These are phyloP conservation scores for Trichoderma afroharzianum DNA, from an alignment of 2,329 filamentous ascomycete genomes.

Conservation along the genomic window DNA sequence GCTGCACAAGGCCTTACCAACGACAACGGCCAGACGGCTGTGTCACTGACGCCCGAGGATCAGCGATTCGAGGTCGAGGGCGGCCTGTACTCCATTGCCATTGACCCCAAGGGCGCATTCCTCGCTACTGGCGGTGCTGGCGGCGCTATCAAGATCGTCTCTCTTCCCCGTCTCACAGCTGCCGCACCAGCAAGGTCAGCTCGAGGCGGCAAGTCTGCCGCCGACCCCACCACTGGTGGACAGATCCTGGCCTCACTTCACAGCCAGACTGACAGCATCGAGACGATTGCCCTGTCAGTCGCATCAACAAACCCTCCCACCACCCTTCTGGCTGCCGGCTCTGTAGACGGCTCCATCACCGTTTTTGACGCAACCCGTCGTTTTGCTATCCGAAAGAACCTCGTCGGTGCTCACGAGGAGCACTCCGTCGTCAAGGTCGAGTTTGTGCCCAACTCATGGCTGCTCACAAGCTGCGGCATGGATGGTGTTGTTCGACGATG, in stretches of 20 bases:
- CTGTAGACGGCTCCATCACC: slow-evolving; percentile 73
- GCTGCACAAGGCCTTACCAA: slow-evolving; percentile 52
- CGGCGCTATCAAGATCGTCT: slow-evolving; percentile 80
- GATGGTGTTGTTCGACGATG: slow-evolving; percentile 87
- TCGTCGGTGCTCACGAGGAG: slow-evolving; percentile 80
- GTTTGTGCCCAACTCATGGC: slow-evolving; percentile 66
- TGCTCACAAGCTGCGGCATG: slow-evolving; percentile 85
- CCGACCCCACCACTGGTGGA: slow-evolving; percentile 43
- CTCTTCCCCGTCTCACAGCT: slow-evolving; percentile 63
- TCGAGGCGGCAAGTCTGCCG: slow-evolving; percentile 32
- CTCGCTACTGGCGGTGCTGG: slow-evolving; percentile 84
- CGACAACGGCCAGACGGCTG: slow-evolving; percentile 60
- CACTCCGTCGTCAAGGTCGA: slow-evolving; percentile 90
- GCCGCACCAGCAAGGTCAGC: slow-evolving; percentile 22
- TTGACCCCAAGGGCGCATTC: slow-evolving; percentile 75
- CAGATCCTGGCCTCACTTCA: slow-evolving; percentile 78
- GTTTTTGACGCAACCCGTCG: slow-evolving; percentile 83
- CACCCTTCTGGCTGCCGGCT: slow-evolving; percentile 60
- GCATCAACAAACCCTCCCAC: slow-evolving; percentile 42
- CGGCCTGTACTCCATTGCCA: slow-evolving; percentile 81
- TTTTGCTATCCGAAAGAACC: slow-evolving; percentile 80
- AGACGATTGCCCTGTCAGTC: slow-evolving; percentile 63
- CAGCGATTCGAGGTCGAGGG: slow-evolving; percentile 90
- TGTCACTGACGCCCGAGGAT: slow-evolving; percentile 75
- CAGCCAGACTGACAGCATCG: slow-evolving; percentile 71